Evolutionary conservation across 2,329 filamentous ascomycete species (phyloP), one percentile per base, ranked within the genome.

Genomic region (Ascochyta clinopodiicola): DNA sequence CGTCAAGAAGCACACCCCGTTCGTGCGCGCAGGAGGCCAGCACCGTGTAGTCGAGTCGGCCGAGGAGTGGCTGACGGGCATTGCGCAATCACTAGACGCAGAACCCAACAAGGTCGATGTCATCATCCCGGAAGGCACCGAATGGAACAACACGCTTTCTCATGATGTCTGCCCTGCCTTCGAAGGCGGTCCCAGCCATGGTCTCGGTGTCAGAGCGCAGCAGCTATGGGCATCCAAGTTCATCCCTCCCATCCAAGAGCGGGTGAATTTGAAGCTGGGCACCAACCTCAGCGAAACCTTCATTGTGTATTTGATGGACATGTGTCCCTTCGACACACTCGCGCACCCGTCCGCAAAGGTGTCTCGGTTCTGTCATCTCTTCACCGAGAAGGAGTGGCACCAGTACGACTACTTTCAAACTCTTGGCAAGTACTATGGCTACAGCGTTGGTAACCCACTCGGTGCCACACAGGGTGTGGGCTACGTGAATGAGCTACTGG

Each of bases 321-420:
- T 96, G 57, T 97, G 93, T 68, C 88, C 93, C 0, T 96, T 92
- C 77, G 84, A 89, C 63, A 94, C 91, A 0, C 86, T 96, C n/a
- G 80, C 84, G 6, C 69, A 76, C 0, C 76, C 82, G 2, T 83
- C 79, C 4, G 81, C 75, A 17, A 71, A 70, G 4, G 72, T 88
- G 9, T 92, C 91, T 0, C 78, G 80, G 0, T 96, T 96, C 76
- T 97, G 93, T 75, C 71, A 73, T 13, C 80, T 96, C 24, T 96
- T 96, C 77, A 87, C 84, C 0, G 72, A 81, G 13, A 74, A 82
- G 0, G 92, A 96, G 75, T 96, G 91, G 90, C 77, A 79, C 32
- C 78, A 84, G 56, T 96, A 96, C 75, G 88, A 92, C 74, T 96
- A 96, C 78, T 88, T 87, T 73, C 84, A 91, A 72, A 85, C 88